These are phyloP conservation scores for Acanthamoeba triangularis DNA, from an alignment of 208 protist species.

Conservation along the genomic window DNA sequence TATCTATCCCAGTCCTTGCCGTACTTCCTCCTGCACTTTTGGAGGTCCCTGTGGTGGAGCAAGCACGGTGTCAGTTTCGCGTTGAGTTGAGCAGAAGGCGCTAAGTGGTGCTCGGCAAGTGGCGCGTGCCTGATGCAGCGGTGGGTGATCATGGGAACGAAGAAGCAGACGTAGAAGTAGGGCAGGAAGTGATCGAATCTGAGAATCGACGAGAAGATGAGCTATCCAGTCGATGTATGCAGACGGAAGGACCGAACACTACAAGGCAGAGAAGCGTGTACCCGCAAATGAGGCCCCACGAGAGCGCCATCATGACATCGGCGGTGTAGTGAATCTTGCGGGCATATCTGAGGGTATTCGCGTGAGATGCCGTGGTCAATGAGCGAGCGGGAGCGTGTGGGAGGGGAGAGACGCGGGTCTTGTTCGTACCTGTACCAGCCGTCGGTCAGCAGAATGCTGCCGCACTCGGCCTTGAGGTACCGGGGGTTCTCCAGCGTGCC, in stretches of 20 bases:
- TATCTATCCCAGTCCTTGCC: constrained; percentile 97
- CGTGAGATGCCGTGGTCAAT: background rate
- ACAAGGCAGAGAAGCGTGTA: constrained; percentile 78
- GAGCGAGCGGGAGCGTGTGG: background rate
- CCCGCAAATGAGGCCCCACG: constrained; percentile 95
- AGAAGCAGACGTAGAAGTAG: constrained; percentile 98
- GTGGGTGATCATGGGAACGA: constrained; percentile 94
- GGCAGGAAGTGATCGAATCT: constrained; percentile 92
- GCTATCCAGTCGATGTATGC: background rate
- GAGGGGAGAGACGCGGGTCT: background rate
- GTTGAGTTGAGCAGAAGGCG: background rate
- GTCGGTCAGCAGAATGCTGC: constrained; percentile 94
- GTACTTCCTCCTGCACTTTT: constrained; percentile 94
- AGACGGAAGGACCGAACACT: background rate
- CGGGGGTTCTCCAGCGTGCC: constrained; percentile 94
- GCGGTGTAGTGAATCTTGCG: constrained; percentile 97
- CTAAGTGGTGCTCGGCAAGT: too few species aligned
- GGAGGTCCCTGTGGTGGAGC: constrained; percentile 45
- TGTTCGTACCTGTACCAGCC: constrained; percentile 92
- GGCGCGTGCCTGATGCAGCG: constrained; percentile 93
- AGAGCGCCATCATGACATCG: constrained; percentile 95
- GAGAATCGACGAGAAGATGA: background rate
- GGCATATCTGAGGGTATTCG: constrained; percentile 85
- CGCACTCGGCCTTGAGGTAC: constrained; percentile 93
- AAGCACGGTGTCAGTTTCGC: background rate